Percentiles rank a stretch among this genome's conserved stretches.
Conservation (phyloP, 352 stramenopile genomes). For the Peronosclerospora sorghi region DNA sequence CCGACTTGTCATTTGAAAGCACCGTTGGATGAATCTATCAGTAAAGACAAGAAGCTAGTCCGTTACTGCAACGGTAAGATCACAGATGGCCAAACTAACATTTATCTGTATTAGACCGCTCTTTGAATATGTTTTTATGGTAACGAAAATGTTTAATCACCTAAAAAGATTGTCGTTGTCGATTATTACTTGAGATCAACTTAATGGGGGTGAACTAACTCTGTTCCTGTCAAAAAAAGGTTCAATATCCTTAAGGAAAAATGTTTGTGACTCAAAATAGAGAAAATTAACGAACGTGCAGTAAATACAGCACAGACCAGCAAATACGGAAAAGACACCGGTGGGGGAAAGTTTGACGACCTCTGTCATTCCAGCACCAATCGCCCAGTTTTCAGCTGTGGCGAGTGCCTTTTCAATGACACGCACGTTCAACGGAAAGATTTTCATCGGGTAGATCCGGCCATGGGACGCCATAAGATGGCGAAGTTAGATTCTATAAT, state of each 20-base stretch:
- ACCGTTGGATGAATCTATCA: too few species aligned
- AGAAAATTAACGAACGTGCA: slow-evolving; percentile 28
- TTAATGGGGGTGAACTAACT: background rate
- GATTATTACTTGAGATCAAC: slow-evolving; percentile 22
- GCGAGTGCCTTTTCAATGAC: slow-evolving; percentile 1
- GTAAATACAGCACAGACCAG: slow-evolving; percentile 22
- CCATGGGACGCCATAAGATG: slow-evolving; percentile 4
- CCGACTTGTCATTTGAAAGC: too few species aligned
- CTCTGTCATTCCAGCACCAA: slow-evolving; percentile 25
- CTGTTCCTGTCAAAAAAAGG: slow-evolving; percentile 17
- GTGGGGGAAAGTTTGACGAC: slow-evolving; percentile 24
- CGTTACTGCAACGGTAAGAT: too few species aligned
- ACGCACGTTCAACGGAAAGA: slow-evolving; percentile 6
- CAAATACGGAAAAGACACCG: slow-evolving; percentile 51
- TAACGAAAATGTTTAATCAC: too few species aligned
- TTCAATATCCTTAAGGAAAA: slow-evolving; percentile 41
- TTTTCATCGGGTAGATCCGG: slow-evolving; percentile 5
- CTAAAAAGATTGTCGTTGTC: too few species aligned
- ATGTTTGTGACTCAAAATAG: slow-evolving; percentile 27
- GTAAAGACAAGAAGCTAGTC: too few species aligned
- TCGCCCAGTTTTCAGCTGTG: slow-evolving; percentile 8
- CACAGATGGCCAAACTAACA: too few species aligned
- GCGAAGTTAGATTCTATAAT: slow-evolving; percentile 7
- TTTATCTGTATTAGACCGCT: too few species aligned
- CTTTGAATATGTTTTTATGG: too few species aligned